phyloP scores from a whole-genome alignment of 2,329 filamentous ascomycete genomes.

The Hypoxylon sp. region DNA sequence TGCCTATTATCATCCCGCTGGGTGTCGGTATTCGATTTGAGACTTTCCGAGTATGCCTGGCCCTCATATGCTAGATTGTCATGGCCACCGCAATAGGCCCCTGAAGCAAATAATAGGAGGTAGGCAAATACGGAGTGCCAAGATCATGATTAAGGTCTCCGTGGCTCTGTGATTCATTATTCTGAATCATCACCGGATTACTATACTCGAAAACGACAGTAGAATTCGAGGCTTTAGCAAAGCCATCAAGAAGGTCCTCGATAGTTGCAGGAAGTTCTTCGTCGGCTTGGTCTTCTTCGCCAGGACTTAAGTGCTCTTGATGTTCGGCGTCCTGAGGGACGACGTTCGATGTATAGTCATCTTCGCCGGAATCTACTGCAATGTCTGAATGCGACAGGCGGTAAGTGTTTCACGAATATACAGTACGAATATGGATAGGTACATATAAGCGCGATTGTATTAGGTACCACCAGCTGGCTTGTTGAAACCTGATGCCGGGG shows the following conservation, averaged over 20 bases:
- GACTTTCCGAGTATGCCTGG: neutral
- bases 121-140: neutral
- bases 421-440: neutral
- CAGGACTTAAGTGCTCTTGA: neutral
- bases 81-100: neutral
- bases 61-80: neutral
- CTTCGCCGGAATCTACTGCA: neutral
- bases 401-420: neutral
- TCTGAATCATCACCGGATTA: neutral
- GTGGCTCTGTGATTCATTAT: neutral
- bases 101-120: neutral
- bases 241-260: neutral
- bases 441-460: neutral
- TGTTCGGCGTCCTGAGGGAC: neutral
- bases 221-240: neutral
- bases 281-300: neutral
- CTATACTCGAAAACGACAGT: neutral
- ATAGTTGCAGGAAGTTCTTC: neutral
- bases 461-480: neutral
- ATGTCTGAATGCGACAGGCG: neutral
- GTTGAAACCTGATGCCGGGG: neutral
- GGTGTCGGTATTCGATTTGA: neutral
- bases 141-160: neutral
- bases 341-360: neutral
- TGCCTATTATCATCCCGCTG: neutral